These are phyloP conservation scores for Lanmaoa pseudosensibilis DNA, from an alignment of 768 basidiomycete genomes.

Conservation along the genomic window DNA sequence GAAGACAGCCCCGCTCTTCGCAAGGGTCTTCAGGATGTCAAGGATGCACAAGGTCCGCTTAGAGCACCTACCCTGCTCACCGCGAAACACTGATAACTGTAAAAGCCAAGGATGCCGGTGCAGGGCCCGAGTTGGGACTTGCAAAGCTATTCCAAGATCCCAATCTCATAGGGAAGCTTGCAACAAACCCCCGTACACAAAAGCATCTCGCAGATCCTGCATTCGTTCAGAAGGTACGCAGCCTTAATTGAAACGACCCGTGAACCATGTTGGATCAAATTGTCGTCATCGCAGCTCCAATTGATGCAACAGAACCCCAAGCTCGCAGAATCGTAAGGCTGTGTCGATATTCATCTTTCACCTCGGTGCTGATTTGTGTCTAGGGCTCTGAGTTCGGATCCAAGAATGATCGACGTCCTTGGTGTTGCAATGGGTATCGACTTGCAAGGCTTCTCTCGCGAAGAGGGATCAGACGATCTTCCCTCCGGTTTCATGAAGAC, in stretches of 20 bases:
- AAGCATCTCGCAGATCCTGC: constrained; percentile 81
- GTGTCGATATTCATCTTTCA: background rate
- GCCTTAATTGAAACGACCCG: background rate
- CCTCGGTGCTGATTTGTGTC: constrained; percentile 8
- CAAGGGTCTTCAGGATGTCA: constrained; percentile 88
- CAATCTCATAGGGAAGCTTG: constrained; percentile 78
- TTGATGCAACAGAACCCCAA: constrained; percentile 67
- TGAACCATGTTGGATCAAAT: background rate
- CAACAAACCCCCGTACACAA: constrained; percentile 81
- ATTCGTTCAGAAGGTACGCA: constrained; percentile 67
- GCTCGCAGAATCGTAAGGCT: constrained; percentile 56
- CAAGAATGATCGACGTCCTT: constrained; percentile 91
- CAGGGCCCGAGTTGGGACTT: constrained; percentile 55
- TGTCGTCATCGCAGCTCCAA: constrained; percentile 46
- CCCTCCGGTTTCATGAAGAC: constrained; percentile 54
- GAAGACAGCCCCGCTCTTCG: constrained; percentile 81
- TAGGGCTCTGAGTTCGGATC: constrained; percentile 64
- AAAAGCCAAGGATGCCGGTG: constrained; percentile 37
- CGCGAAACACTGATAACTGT: constrained; percentile 4
- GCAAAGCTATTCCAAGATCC: constrained; percentile 84
- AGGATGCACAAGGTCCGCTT: constrained; percentile 72
- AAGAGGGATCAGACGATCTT: constrained; percentile 80
- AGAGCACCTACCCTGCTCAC: background rate
- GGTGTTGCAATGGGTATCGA: constrained; percentile 94
- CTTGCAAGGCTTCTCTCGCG: constrained; percentile 80